Evolutionary conservation across 495 filamentous ascomycete species (phyloP).

Genomic region (Tuber indicum): DNA sequence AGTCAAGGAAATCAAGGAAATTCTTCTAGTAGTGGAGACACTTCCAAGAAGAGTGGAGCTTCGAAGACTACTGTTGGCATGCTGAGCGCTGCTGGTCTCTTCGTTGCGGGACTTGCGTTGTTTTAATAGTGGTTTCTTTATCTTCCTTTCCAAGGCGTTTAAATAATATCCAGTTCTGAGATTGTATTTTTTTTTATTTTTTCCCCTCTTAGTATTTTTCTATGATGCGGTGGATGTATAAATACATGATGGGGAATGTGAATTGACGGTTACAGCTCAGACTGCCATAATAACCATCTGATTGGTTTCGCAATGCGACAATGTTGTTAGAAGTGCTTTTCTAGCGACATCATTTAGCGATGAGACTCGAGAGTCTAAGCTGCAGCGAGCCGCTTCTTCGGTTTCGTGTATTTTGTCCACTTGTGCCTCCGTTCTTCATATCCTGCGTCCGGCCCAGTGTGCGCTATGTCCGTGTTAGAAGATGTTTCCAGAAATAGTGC

Average conservation of each 20-base stretch:
- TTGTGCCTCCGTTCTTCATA: slow-evolving; percentile 37
- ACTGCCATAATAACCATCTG: background rate
- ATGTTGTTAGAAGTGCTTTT: background rate
- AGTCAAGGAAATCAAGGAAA: too few species aligned
- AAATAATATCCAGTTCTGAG: background rate
- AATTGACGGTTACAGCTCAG: background rate
- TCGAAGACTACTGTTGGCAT: background rate
- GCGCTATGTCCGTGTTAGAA: slow-evolving; percentile 13
- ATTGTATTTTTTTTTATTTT: background rate
- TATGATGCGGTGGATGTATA: background rate
- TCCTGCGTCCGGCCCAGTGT: slow-evolving; percentile 33
- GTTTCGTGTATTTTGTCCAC: slow-evolving; percentile 40
- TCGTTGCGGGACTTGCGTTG: background rate
- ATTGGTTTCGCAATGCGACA: background rate
- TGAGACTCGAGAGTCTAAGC: background rate
- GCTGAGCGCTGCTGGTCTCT: background rate
- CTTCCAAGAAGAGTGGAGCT: background rate
- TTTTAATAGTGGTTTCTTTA: slow-evolving; percentile 2
- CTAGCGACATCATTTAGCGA: background rate
- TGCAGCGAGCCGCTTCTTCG: slow-evolving; percentile 16
- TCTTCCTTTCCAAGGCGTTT: background rate
- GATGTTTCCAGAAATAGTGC: background rate
- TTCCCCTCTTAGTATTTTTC: background rate
- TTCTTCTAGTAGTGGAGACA: background rate
- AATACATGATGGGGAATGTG: background rate